Base-by-base conservation (phyloP, 1,284 basidiomycete genomes). In the Irpex rosettiformis region DNA sequence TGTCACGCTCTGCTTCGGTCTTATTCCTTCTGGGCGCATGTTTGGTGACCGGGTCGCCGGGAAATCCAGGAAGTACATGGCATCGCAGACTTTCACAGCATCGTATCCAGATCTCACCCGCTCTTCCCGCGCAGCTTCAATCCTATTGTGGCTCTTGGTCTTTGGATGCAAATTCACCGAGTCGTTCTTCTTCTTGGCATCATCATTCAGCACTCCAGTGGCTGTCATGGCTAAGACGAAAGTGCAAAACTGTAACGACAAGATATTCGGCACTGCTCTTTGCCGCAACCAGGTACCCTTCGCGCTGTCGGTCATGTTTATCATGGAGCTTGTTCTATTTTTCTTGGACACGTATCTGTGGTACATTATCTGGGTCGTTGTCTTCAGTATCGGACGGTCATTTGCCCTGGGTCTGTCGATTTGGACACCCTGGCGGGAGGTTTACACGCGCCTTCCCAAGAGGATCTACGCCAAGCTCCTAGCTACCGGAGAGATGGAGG, bases 281-380 rank as follows among this genome's bases (percentile, higher is more conserved):
- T 97, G 95, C 77, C 79, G 83, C 51, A 93, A 96, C 69, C 95
- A 98, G 61, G 89, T 95, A 45, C 84, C 88, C 0, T 96, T 97
- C 76, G 87, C 95, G 1, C 82, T 98, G 60, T 79, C 94, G 25
- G 93, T 96, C 81, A 98, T 97, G 95, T 97, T 95, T 76, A 73
- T 95, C 73, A 96, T 98, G 94, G 95, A 97, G 70, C 75, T 97
- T 59, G 81, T 92, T 55, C 80, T 97, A 65, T 98, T 97, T 86
- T 98, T 98, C 85, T 78, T 98, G 75, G 95, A 98, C 78, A 98
- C 95, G 47, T 98, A 96, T 80, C 77, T 98, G 52, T 98, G 95
- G 95, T 96, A 92, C 77, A 88, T 92, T 75, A 96, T 97, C 72
- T 98, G 95, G 95, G 86, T 94, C 67, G 94, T 96, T 59, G 89